These are phyloP conservation scores for Paramarasmius palmivorus DNA, from an alignment of 1,284 basidiomycete species.

Conservation along the genomic window DNA sequence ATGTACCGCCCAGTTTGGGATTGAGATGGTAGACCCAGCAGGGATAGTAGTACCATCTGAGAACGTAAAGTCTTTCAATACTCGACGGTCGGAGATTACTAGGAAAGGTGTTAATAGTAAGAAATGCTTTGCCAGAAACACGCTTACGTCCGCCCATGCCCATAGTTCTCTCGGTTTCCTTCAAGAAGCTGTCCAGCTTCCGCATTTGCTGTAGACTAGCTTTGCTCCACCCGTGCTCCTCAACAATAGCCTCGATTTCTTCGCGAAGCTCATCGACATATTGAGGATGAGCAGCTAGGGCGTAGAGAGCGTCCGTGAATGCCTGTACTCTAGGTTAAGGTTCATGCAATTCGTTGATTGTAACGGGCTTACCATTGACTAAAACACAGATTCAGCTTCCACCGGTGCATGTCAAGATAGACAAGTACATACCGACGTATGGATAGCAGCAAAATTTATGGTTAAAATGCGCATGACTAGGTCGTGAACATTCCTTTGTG, in stretches of 20 bases:
- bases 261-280: conserved; percentile 36
- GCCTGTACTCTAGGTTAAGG: neutral
- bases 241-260: conserved; percentile 36
- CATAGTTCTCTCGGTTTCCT: conserved; percentile 5
- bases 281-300: conserved; percentile 3
- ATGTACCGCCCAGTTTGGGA: neutral
- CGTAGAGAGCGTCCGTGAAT: conserved; percentile 33
- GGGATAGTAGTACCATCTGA: neutral
- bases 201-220: conserved; percentile 12
- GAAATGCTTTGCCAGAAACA: too few relatives aligned
- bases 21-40: neutral
- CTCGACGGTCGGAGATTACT: neutral
- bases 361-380: neutral
- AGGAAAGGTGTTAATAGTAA: neutral
- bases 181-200: conserved; percentile 15
- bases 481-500: neutral
- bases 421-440: conserved; percentile 23
- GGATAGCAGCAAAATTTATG: conserved; percentile 31
- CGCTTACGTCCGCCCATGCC: conserved; percentile 2
- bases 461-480: conserved; percentile 22
- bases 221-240: conserved; percentile 42
- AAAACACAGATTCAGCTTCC: conserved; percentile 19
- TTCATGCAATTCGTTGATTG: neutral
- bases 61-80: neutral
- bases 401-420: too few relatives aligned